Base-by-base conservation (phyloP, 1,284 basidiomycete species). In the Cystobasidium sp. region DNA sequence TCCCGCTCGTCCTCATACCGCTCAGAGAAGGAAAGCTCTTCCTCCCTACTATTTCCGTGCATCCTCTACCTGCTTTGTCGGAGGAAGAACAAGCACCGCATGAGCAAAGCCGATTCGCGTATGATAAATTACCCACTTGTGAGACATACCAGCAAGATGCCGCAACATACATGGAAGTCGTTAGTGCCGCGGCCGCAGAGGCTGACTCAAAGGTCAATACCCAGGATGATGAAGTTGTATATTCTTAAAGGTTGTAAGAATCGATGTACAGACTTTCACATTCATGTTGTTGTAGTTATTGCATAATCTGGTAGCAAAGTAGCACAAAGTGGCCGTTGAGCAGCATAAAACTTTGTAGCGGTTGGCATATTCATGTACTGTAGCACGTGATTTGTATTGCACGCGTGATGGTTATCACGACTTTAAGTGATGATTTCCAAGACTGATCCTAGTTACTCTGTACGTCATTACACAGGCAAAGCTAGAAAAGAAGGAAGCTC, bases 11-110 rank as follows among this genome's bases (percentile, higher is more conserved):
- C 8, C 59, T 71, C 14, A 18, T 61, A n/a, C 59, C 69, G 22
- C 56, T 52, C 24, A 39, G 61, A 22, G n/a, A 59, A 49, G 69
- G 69, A 31, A 41, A 53, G 8, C 69, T 71, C 8, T 43, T 51
- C 20, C 31, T 71, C 16, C 69, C 69, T 9, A 49, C 31, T 41
- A 39, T 71, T 7, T 37, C 46, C 12, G 43, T 71, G 6, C 49
- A 39, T 43, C 69, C 69, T 7, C 31, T 71, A 4, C 59, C 61
- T 37, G n/a, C 14, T 22, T 44, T 18, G 6, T 44, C 37, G 14
- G 61, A 8, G n/a, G n/a, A 62, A 47, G 20, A 39, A 12, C 39
- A 44, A 44, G 18, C 22, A 9, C 16, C 24, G 16, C 1, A 44
- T 44, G 22, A 37, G 10, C 6, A 43, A 43, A 31, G 31, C 5